phyloP scores from a whole-genome alignment of 2,329 filamentous ascomycete species.

The Trematosphaeria pertusa region DNA sequence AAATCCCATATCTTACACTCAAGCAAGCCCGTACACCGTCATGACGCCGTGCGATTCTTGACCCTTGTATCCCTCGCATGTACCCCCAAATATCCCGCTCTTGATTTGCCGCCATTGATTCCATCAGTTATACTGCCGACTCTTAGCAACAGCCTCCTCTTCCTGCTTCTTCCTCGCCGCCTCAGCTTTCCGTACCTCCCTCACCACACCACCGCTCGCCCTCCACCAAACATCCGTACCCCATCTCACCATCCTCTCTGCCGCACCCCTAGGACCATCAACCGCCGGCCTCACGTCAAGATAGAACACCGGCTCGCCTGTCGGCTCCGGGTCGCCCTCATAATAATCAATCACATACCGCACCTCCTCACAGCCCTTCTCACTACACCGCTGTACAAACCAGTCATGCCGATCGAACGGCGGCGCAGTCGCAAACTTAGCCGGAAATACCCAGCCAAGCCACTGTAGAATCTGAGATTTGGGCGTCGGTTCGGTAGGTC shows the following conservation, averaged over 20 bases:
- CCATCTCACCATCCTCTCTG: constrained; percentile 86
- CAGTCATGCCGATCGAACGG: constrained; percentile 98
- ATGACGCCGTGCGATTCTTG: constrained; percentile 7
- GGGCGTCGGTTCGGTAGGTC: constrained; percentile 87
- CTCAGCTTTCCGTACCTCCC: constrained; percentile 52
- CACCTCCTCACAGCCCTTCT: constrained; percentile 75
- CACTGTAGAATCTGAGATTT: constrained; percentile 87
- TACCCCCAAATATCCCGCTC: background rate
- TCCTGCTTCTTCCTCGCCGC: constrained; percentile 37
- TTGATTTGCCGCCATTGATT: background rate
- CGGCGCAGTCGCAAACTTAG: constrained; percentile 77
- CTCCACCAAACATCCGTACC: constrained; percentile 94
- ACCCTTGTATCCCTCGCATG: constrained; percentile 1
- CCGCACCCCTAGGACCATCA: constrained; percentile 77
- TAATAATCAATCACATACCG: constrained; percentile 99
- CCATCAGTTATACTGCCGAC: constrained; percentile 35
- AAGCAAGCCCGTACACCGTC: constrained; percentile 7
- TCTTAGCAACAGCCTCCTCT: constrained; percentile 28
- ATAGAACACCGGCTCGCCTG: constrained; percentile 92
- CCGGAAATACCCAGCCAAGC: constrained; percentile 79
- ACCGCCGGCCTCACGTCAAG: constrained; percentile 92
- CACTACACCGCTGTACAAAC: constrained; percentile 79
- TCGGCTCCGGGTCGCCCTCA: constrained; percentile 78
- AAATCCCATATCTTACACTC: constrained; percentile 6
- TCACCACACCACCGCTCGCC: constrained; percentile 75